Percentiles rank a stretch among this genome's conserved stretches.
phyloP scores from a whole-genome alignment of 2,329 filamentous ascomycete genomes.

The Xylariales sp. region DNA sequence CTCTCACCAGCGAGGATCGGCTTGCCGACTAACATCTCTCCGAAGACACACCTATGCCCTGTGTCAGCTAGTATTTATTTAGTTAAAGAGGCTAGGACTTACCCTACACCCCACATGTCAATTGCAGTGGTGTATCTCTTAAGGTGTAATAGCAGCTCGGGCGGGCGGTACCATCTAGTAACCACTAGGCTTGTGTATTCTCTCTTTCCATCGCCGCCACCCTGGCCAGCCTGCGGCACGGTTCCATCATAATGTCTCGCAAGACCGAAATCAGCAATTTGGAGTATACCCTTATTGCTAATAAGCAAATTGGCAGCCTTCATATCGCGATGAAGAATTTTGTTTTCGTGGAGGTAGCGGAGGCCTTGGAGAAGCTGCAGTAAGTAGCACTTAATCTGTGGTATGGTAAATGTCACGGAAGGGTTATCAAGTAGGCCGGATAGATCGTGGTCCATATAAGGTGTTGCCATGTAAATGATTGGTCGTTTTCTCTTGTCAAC shows the following conservation, averaged over 20 bases:
- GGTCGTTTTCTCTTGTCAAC: slow-evolving; percentile 82
- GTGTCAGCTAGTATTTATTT: slow-evolving; percentile 39
- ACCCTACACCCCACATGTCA: slow-evolving; percentile 98
- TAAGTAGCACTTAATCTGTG: slow-evolving; percentile 98
- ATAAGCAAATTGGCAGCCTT: slow-evolving; percentile 98
- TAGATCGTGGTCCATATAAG: slow-evolving; percentile 99
- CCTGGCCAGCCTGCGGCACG: slow-evolving; percentile 78
- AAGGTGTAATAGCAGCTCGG: slow-evolving; percentile 88
- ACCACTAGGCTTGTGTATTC: slow-evolving; percentile 98
- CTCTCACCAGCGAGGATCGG: slow-evolving; percentile 92
- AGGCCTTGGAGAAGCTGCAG: slow-evolving; percentile 91
- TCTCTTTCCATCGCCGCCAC: slow-evolving; percentile 84
- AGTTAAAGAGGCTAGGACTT: slow-evolving; percentile 51
- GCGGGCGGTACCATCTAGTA: slow-evolving; percentile 95
- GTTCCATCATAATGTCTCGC: slow-evolving; percentile 92
- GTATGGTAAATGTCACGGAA: slow-evolving; percentile 83
- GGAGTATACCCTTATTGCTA: slow-evolving; percentile 90
- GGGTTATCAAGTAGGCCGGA: slow-evolving; percentile 96
- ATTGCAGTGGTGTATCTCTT: slow-evolving; percentile 96
- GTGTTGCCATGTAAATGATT: slow-evolving; percentile 98
- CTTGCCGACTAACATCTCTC: slow-evolving; percentile 94
- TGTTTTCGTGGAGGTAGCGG: slow-evolving; percentile 87
- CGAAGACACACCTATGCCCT: slow-evolving; percentile 84
- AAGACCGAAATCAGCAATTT: slow-evolving; percentile 97
- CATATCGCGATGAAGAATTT: slow-evolving; percentile 97